Conservation (phyloP, 768 basidiomycete species). For the Coprinellus aureogranulatus region DNA sequence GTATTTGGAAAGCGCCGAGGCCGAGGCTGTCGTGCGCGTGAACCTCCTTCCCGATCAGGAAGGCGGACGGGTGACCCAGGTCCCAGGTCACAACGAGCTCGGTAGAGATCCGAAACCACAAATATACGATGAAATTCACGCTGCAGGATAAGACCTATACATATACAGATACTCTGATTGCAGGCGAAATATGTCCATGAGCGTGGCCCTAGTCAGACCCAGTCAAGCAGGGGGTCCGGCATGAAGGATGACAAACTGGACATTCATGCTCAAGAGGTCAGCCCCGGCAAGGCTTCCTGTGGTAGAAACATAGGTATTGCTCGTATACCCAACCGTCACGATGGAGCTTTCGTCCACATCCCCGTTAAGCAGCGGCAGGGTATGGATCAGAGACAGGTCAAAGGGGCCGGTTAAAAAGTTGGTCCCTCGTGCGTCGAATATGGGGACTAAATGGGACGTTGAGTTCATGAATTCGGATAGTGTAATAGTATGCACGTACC, state of each 20-base stretch:
- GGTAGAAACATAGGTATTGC: not conserved
- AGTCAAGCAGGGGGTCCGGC: not conserved
- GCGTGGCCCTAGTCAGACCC: no score
- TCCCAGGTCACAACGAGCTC: no score
- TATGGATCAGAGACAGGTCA: not conserved
- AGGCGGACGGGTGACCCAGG: no score
- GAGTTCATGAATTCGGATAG: not conserved
- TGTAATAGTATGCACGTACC: not conserved
- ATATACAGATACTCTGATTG: no score
- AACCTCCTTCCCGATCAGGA: no score
- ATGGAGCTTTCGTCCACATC: not conserved
- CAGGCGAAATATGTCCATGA: no score
- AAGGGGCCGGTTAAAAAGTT: not conserved
- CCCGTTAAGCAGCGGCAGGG: not conserved
- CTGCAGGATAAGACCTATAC: no score
- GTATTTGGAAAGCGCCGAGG: no score
- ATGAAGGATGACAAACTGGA: not conserved
- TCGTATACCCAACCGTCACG: not conserved
- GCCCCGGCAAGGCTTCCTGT: not conserved
- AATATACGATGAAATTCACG: no score
- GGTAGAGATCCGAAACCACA: no score
- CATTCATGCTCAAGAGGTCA: not conserved
- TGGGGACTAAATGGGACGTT: not conserved
- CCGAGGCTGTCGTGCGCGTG: no score
- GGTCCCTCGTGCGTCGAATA: not conserved